Evolutionary conservation across 805 yeast genomes (phyloP).

Genomic region (Torulaspora microellipsoides): DNA sequence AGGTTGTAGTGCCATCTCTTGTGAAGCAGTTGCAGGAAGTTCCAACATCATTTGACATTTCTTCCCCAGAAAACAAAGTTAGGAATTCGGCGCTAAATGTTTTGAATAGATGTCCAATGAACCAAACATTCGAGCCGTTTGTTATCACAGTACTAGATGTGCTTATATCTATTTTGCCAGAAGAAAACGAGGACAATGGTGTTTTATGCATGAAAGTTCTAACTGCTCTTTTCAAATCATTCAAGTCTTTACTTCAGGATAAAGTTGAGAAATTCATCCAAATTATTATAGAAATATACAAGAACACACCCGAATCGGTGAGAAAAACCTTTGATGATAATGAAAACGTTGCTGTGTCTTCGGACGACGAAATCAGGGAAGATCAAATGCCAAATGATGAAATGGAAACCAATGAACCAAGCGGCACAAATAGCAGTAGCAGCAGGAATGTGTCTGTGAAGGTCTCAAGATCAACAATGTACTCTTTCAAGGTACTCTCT

Average conservation of each 20-base stretch:
- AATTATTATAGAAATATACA: constrained; percentile 69
- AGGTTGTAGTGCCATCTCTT: constrained; percentile 66
- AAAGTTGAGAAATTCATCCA: constrained; percentile 77
- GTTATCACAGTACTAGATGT: constrained; percentile 54
- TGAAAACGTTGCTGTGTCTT: constrained; percentile 10
- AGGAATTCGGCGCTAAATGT: constrained; percentile 74
- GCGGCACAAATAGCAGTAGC: not conserved
- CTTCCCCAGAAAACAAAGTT: constrained; percentile 69
- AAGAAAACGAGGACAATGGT: constrained; percentile 95
- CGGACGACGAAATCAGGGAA: constrained; percentile 12
- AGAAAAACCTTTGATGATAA: constrained; percentile 55
- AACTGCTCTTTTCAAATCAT: constrained; percentile 80
- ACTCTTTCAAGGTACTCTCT: constrained; percentile 83
- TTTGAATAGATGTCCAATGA: constrained; percentile 74
- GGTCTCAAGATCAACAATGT: constrained; percentile 60
- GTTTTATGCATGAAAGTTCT: constrained; percentile 83
- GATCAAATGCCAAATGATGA: constrained; percentile 11
- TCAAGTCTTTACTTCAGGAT: constrained; percentile 60
- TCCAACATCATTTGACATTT: constrained; percentile 65
- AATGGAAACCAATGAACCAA: constrained; percentile 4
- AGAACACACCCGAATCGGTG: constrained; percentile 72
- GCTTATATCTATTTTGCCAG: constrained; percentile 54
- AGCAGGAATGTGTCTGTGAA: constrained; percentile 33
- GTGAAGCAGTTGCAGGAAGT: constrained; percentile 56
- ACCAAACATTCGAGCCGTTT: constrained; percentile 72